Percentiles rank a stretch among this genome's conserved stretches.
Evolutionary conservation across 495 filamentous ascomycete genomes (phyloP).

Genomic region (Cudoniella acicularis): DNA sequence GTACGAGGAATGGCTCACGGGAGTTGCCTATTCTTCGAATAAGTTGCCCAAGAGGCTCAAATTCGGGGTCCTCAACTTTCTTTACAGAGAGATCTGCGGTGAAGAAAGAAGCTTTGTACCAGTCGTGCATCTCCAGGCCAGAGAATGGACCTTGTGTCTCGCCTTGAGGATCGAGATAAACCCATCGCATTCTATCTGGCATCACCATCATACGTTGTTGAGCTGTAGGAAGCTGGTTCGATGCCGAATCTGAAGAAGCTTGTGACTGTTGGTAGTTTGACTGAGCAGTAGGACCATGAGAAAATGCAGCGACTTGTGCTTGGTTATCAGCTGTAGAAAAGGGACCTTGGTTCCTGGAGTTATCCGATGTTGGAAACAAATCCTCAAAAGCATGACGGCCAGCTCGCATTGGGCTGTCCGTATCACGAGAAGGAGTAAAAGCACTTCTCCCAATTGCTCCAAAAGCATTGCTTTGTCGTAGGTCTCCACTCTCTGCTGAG

Average conservation of each 20-base stretch:
- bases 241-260: conserved; percentile 20
- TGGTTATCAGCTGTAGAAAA: conserved; percentile 19
- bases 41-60: conserved; percentile 92
- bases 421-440: conserved; percentile 47
- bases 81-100: conserved; percentile 90
- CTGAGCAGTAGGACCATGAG: conserved; percentile 13
- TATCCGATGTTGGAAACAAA: conserved; percentile 38
- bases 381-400: conserved; percentile 56
- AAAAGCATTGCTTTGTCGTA: conserved; percentile 45
- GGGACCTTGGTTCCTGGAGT: conserved; percentile 13
- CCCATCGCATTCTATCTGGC: conserved; percentile 98
- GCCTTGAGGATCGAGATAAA: conserved; percentile 92
- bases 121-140: conserved; percentile 98
- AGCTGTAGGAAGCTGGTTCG: conserved; percentile 51
- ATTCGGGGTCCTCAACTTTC: conserved; percentile 87
- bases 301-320: conserved; percentile 17
- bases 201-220: conserved; percentile 95
- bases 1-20: conserved; percentile 92
- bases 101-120: conserved; percentile 99
- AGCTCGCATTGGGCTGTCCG: conserved; percentile 59
- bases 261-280: conserved; percentile 26
- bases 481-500: conserved; percentile 41
- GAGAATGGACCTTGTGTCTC: conserved; percentile 91
- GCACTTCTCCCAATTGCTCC: conserved; percentile 53
- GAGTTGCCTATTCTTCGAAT: conserved; percentile 97